phyloP scores from a whole-genome alignment of 2,329 filamentous ascomycete genomes.

The Zymoseptoria ardabiliae region DNA sequence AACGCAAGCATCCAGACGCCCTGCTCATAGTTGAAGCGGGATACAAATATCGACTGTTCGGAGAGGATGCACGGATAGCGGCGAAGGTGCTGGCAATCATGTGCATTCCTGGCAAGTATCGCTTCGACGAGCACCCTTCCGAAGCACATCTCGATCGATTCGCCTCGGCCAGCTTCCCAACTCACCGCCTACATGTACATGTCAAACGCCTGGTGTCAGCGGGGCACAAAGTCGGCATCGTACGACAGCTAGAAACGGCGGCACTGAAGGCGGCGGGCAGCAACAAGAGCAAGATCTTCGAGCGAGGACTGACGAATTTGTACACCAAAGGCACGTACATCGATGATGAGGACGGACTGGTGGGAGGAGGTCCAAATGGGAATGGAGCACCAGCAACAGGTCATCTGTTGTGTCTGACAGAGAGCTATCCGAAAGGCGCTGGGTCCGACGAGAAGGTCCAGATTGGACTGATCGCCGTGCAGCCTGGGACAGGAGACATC shows the following conservation, averaged over 20 bases:
- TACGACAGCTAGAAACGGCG: conserved; percentile 89
- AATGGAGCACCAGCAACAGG: conserved; percentile 59
- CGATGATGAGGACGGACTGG: conserved; percentile 80
- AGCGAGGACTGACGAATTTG: conserved; percentile 86
- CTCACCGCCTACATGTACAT: conserved; percentile 84
- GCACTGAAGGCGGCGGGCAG: conserved; percentile 92
- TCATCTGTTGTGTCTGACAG: conserved; percentile 89
- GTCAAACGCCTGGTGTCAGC: conserved; percentile 87
- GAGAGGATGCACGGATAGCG: conserved; percentile 83
- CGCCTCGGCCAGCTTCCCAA: conserved; percentile 90
- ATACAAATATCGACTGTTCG: conserved; percentile 97
- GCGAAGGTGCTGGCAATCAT: conserved; percentile 90
- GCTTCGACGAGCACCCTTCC: conserved; percentile 88
- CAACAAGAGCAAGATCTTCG: conserved; percentile 87
- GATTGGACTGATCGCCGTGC: conserved; percentile 85
- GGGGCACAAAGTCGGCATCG: conserved; percentile 92
- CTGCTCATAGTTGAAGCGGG: conserved; percentile 89
- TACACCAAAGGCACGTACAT: conserved; percentile 98
- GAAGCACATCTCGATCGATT: conserved; percentile 90
- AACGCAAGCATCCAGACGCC: conserved; percentile 82
- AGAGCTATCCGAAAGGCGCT: conserved; percentile 68
- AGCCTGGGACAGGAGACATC: conserved; percentile 91
- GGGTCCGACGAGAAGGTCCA: conserved; percentile 91
- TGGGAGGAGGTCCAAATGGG: conserved; percentile 43
- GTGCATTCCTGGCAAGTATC: conserved; percentile 90